Evolutionary conservation across 2,329 filamentous ascomycete species (phyloP).

Genomic region (Calonectria crousiana): DNA sequence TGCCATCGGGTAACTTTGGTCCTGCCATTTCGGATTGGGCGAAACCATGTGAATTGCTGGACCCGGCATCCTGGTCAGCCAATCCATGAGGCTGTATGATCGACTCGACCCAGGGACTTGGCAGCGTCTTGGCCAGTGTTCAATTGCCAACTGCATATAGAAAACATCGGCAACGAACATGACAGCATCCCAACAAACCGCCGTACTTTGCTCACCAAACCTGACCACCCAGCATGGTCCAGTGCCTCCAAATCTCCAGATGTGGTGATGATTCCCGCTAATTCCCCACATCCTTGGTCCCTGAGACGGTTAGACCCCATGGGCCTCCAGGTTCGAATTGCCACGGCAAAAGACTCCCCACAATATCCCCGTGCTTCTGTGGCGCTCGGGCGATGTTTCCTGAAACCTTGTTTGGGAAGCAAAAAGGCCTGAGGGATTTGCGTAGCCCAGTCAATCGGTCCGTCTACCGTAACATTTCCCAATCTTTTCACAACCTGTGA

Average conservation of each 20-base stretch:
- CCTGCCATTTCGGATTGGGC: background rate
- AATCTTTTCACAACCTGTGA: background rate
- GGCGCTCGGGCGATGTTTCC: background rate
- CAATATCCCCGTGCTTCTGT: background rate
- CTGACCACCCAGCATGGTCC: background rate
- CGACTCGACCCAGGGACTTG: background rate
- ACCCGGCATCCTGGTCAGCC: background rate
- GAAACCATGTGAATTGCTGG: background rate
- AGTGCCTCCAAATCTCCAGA: background rate
- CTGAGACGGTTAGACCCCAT: background rate
- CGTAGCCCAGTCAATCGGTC: slow-evolving; percentile 1
- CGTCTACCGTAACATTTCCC: slow-evolving; percentile 8
- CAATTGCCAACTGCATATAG: too few relatives aligned
- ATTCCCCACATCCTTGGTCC: background rate
- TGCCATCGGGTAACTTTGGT: background rate
- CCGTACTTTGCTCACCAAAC: too few relatives aligned
- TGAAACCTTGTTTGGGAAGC: background rate
- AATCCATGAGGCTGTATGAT: background rate
- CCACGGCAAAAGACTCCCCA: slow-evolving; percentile 8
- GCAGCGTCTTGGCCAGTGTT: too few relatives aligned
- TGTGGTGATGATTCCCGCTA: background rate
- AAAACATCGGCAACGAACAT: background rate
- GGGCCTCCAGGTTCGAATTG: slow-evolving; percentile 7
- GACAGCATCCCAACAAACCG: background rate
- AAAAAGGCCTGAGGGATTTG: background rate